phyloP scores from a whole-genome alignment of 768 basidiomycete species.

The Antrodiella citrinella region DNA sequence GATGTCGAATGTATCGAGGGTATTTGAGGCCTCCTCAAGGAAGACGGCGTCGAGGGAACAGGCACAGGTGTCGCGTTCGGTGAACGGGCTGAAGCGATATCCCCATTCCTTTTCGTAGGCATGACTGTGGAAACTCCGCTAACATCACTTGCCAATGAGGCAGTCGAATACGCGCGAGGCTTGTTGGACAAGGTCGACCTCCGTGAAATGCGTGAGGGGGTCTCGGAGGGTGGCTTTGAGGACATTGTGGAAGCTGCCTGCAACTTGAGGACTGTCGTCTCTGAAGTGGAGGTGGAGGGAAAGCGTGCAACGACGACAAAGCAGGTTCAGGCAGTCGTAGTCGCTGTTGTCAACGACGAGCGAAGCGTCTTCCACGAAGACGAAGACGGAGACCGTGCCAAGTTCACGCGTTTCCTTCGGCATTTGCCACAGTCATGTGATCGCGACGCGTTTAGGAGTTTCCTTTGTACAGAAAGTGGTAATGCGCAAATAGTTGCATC shows the following conservation, averaged over 20 bases:
- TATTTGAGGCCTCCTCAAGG: neutral
- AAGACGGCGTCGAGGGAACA: slow-evolving; percentile 23
- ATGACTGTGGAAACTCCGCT: slow-evolving; percentile 46
- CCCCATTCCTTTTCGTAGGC: slow-evolving; percentile 15
- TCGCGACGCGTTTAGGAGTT: neutral
- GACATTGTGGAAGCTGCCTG: slow-evolving; percentile 4
- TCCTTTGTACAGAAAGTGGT: too few relatives aligned
- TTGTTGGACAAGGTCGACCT: slow-evolving; percentile 41
- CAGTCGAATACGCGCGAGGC: slow-evolving; percentile 46
- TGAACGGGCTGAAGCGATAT: slow-evolving; percentile 1
- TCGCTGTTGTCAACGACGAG: neutral
- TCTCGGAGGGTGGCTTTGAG: slow-evolving; percentile 35
- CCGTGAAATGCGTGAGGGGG: slow-evolving; percentile 45
- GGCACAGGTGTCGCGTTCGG: neutral
- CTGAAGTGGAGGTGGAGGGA: neutral
- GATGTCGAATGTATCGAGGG: neutral
- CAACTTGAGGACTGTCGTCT: neutral
- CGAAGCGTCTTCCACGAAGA: neutral
- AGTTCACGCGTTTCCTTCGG: neutral
- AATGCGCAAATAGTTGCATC: too few relatives aligned
- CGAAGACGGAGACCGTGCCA: too few relatives aligned
- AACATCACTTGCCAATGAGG: slow-evolving; percentile 33
- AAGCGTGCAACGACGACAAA: neutral
- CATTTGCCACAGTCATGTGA: neutral
- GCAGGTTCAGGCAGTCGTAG: too few relatives aligned